Evolutionary conservation across 192 early-diverging fungal genomes (phyloP), one percentile per base, ranked within the genome.

Genomic region (Podila horticola): DNA sequence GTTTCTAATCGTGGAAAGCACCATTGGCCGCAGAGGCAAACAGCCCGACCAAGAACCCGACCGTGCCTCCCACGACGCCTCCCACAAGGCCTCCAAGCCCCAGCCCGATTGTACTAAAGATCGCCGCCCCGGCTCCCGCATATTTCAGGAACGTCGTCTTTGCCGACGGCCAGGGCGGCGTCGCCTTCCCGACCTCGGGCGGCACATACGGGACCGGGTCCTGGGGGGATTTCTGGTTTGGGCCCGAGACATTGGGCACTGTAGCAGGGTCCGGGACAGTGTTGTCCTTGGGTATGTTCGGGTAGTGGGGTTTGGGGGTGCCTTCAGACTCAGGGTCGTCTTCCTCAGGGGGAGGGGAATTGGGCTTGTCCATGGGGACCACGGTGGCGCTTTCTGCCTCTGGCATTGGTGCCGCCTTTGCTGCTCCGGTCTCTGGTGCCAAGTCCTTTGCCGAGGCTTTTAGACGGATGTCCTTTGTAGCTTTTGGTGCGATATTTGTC

Each of bases 61-160:
- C 29, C 22, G 63, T 50, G 13, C 71, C 71, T 26, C 71, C 71
- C 15, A 73, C 29, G 19, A 73, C 20, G 48, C 71, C 71, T 5
- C 63, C 64, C 1, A 66, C 71, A 2, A 73, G 17, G 1, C 71
- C 71, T 13, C 71, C 71, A n/a, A 73, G 26, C 19, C 63, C 71
- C 1, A 66, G 2, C 2, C 71, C 71, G 10, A 73, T 17, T 1
- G 63, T 59, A 3, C 33, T 51, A 55, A 73, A 19, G 20, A 73
- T 24, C 5, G 63, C 71, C 6, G 52, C 51, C 1, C 71, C 63
- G 3, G 71, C 71, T 22, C 34, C 71, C 12, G 55, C 64, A n/a
- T 66, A 73, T n/a, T 59, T 73, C 20, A 65, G n/a, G 48, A 58
- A 65, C 41, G 41, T 45, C 15, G 3, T 8, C 17, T 1, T 31